phyloP scores from a whole-genome alignment of 1,284 basidiomycete species.

The Fomes fomentarius region DNA sequence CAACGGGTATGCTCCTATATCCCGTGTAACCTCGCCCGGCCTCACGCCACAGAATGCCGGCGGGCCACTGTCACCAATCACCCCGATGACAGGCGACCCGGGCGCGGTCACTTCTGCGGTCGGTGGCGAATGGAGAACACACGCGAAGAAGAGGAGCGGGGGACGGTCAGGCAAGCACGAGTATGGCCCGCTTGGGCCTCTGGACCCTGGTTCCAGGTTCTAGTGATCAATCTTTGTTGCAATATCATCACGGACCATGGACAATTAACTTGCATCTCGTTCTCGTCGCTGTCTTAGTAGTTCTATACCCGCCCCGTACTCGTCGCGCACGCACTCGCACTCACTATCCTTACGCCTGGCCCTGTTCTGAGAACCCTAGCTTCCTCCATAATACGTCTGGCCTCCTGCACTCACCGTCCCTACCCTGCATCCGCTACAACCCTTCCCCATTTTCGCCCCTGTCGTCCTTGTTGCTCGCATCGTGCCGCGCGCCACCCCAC shows the following conservation, averaged over 20 bases:
- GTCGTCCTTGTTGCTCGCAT: neutral
- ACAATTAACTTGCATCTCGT: conserved; percentile 20
- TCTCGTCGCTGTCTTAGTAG: conserved; percentile 25
- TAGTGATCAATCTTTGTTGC: conserved; percentile 25
- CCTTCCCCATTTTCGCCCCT: neutral
- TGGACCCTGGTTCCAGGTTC: conserved; percentile 58
- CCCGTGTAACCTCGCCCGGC: conserved; percentile 51
- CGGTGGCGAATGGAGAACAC: conserved; percentile 43
- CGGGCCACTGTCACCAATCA: conserved; percentile 49
- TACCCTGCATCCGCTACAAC: neutral
- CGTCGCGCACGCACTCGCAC: conserved; percentile 9
- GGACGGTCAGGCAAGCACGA: conserved; percentile 47
- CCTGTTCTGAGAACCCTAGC: conserved; percentile 7
- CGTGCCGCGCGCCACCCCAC: neutral
- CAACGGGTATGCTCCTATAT: conserved; percentile 58
- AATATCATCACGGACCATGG: conserved; percentile 18
- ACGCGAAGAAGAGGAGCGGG: conserved; percentile 47
- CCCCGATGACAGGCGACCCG: conserved; percentile 34
- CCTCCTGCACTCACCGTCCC: neutral
- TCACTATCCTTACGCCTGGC: conserved; percentile 7
- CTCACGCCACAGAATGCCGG: conserved; percentile 22
- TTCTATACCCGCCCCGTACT: conserved; percentile 23
- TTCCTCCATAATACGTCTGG: conserved; percentile 11
- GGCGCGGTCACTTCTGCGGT: conserved; percentile 41
- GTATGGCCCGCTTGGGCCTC: conserved; percentile 79